phyloP scores from a whole-genome alignment of 2,329 filamentous ascomycete genomes.

The Ophiostoma tasmaniense region DNA sequence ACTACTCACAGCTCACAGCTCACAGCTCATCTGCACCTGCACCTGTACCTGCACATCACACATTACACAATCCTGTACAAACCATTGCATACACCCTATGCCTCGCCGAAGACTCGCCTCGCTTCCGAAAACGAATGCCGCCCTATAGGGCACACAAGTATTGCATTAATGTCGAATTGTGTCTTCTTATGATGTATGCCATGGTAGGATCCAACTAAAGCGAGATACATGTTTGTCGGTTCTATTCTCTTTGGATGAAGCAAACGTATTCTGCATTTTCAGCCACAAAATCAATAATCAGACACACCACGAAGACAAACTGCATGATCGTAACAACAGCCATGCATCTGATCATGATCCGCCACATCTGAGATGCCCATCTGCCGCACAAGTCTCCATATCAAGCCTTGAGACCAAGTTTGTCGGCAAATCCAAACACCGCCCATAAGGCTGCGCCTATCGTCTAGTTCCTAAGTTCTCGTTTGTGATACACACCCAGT shows the following conservation, averaged over 20 bases:
- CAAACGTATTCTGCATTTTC: no score
- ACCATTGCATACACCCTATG: background rate
- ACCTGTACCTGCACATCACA: background rate
- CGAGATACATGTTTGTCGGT: no score
- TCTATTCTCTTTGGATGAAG: no score
- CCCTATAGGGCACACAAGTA: constrained; percentile 16
- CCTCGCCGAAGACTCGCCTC: constrained; percentile 1
- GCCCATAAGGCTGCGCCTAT: background rate
- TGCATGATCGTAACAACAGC: background rate
- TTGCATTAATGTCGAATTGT: background rate
- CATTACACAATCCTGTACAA: background rate
- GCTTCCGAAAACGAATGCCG: constrained; percentile 13
- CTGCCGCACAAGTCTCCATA: background rate
- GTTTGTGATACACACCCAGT: background rate
- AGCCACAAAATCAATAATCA: no score
- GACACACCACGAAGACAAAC: no score
- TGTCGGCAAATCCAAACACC: background rate
- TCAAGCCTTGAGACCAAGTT: background rate
- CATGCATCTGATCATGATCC: background rate
- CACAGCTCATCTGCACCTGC: background rate
- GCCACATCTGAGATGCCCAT: no score
- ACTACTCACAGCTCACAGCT: background rate
- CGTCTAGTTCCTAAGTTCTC: no score
- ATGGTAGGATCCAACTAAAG: background rate
- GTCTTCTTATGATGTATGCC: background rate